Evolutionary conservation across 2,329 filamentous ascomycete genomes (phyloP), one percentile per base, ranked within the genome.

Genomic region (Aspergillus sp.): DNA sequence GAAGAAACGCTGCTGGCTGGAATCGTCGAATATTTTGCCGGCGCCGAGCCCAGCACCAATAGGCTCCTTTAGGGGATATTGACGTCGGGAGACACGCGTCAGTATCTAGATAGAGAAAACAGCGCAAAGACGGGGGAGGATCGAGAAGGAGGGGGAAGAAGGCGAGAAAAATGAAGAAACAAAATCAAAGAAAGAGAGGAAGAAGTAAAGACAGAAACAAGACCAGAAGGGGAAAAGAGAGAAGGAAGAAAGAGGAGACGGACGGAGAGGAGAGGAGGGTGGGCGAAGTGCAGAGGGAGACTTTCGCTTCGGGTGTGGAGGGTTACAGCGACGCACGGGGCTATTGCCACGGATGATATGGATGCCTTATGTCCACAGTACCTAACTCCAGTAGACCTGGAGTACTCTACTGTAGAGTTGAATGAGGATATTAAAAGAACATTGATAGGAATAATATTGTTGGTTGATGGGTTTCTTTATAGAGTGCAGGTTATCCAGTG

Each of bases 1-100:
- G 12, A 34, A 19, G 33, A 34, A 34, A 34, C 33, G 33, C 7
- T 8, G 19, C 7, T 34, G 33, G 33, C 33, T 19, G 35, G 27
- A 27, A 27, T 27, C 12, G 35, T 26, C 27, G 19, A 19, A 19
- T 19, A 19, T 19, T 19, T 19, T 19, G 19, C 19, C 19, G 19
- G 19, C 19, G 19, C 19, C 19, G 19, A 19, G 19, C 19, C 19
- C 19, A 19, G 19, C 19, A 19, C 19, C 19, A 19, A 19, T 19
- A 19, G 19, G 19, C 19, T 19, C 19, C 19, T 19, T 19, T 19
- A 19, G 19, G 19, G 19, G 19, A 19, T 19, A 19, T 46, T 46
- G 50, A 50, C 39, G 51, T 45, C 37, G 44, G 45, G 41, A 41
- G 45, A 46, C 50, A 50, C 51, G 54, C 49, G 50, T 47, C 46